These are phyloP conservation scores for Hericium rajendrae DNA, from an alignment of 768 basidiomycete genomes.

Conservation along the genomic window DNA sequence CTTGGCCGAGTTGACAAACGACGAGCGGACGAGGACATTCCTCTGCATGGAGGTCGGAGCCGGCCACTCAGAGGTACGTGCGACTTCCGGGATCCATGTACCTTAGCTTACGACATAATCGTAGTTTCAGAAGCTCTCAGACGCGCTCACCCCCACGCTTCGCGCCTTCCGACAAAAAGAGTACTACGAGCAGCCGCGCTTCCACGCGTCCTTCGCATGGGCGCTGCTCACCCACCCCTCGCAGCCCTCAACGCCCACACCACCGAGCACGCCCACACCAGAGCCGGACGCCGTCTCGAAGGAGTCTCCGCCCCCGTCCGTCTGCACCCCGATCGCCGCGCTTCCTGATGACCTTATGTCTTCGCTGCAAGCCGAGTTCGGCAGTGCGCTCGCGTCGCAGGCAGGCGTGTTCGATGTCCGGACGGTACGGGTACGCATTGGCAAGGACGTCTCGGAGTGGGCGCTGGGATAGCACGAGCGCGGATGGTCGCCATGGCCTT, in stretches of 20 bases:
- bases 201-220: slow-evolving; percentile 90
- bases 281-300: not conserved
- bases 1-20: slow-evolving; percentile 65
- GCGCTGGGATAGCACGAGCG: slow-evolving; percentile 12
- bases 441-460: slow-evolving; percentile 53
- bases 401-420: slow-evolving; percentile 44
- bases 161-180: slow-evolving; percentile 56
- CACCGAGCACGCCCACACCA: not conserved
- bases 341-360: slow-evolving; percentile 39
- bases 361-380: slow-evolving; percentile 39
- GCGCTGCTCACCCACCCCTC: slow-evolving; percentile 42
- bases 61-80: slow-evolving; percentile 63
- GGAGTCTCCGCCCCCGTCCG: not conserved
- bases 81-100: not conserved
- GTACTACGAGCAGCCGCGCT: slow-evolving; percentile 75
- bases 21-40: slow-evolving; percentile 75
- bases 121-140: slow-evolving; percentile 53
- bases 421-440: slow-evolving; percentile 56
- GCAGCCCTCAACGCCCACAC: not conserved
- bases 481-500: no score
- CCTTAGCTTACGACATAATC: slow-evolving; percentile 2
- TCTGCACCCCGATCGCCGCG: not conserved
- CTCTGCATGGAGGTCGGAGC: slow-evolving; percentile 76
- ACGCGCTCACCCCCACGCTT: slow-evolving; percentile 50
- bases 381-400: slow-evolving; percentile 30